Percentiles rank a stretch among this genome's conserved stretches.
Conservation (phyloP, 129 eudicot genomes). For the Mikania micrantha region DNA sequence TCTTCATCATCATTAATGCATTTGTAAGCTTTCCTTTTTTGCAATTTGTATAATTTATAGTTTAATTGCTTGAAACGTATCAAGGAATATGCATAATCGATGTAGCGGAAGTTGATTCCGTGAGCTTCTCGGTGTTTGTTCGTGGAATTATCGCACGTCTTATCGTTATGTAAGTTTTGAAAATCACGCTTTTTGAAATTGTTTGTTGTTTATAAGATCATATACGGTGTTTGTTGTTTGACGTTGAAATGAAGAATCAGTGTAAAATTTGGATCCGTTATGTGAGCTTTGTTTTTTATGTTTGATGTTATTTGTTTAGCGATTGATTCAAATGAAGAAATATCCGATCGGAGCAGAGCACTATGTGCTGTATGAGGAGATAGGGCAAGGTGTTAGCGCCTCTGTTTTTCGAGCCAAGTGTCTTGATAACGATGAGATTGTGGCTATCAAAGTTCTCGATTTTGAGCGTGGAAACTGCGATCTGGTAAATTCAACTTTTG, state of each 20-base stretch:
- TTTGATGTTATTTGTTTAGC: neutral
- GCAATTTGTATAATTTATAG: neutral
- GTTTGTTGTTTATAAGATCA: neutral
- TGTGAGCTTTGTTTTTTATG: conserved; percentile 25
- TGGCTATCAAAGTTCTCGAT: conserved; percentile 59
- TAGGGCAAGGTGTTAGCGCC: conserved; percentile 60
- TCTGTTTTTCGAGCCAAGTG: conserved; percentile 46
- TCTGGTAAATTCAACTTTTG: conserved; percentile 19
- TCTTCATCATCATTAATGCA: conserved; percentile 29
- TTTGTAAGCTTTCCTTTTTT: conserved; percentile 22
- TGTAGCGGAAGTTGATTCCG: conserved; percentile 12
- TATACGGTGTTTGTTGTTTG: neutral
- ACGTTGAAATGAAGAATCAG: conserved; percentile 2
- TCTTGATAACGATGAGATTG: conserved; percentile 33
- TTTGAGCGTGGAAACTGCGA: conserved; percentile 47
- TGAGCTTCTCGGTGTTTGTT: conserved; percentile 1
- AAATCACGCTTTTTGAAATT: neutral
- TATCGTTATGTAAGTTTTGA: conserved; percentile 8
- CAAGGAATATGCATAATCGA: neutral
- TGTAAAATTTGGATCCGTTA: conserved; percentile 19
- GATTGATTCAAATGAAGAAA: conserved; percentile 20
- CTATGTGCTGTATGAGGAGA: conserved; percentile 48
- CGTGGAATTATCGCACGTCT: neutral
- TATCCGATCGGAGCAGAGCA: conserved; percentile 47
- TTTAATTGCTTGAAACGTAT: neutral